Percentiles rank a stretch among this genome's conserved stretches.
Conservation (phyloP, 1,139 yeast species). For the Kluyveromyces sp. region DNA sequence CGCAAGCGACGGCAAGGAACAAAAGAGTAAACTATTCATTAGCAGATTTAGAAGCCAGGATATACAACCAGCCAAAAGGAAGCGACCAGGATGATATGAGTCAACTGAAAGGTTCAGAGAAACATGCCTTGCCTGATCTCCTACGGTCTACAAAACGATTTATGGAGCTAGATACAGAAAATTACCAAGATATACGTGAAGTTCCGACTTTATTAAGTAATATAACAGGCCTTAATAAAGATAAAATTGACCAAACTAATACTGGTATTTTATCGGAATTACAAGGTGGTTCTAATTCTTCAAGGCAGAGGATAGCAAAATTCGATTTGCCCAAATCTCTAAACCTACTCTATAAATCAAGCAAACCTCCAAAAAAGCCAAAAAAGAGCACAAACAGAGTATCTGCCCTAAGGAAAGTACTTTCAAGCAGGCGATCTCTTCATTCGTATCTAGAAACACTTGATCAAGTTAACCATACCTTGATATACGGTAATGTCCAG, state of each 20-base stretch:
- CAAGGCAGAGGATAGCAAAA: constrained; percentile 13
- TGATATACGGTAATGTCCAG: constrained; percentile 26
- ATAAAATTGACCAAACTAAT: constrained; percentile 22
- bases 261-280: constrained; percentile 10
- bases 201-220: constrained; percentile 25
- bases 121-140: constrained; percentile 24
- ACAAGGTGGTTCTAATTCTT: constrained; percentile 9
- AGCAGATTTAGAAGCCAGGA: constrained; percentile 28
- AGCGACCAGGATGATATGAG: constrained; percentile 1
- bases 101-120: constrained; percentile 14
- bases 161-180: constrained; percentile 30
- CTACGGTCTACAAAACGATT: constrained; percentile 27
- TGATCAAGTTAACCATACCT: constrained; percentile 25
- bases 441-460: constrained; percentile 28
- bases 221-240: constrained; percentile 25
- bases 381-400: constrained; percentile 27
- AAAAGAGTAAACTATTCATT: constrained; percentile 29
- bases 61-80: constrained; percentile 17
- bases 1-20: constrained; percentile 12
- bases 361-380: constrained; percentile 26
- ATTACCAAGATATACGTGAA: constrained; percentile 21
- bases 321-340: constrained; percentile 27
- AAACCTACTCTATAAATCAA: constrained; percentile 25
- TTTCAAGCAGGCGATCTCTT: constrained; percentile 24
- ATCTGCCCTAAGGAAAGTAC: constrained; percentile 25